Evolutionary conservation across 2,329 filamentous ascomycete species (phyloP).

Genomic region (Trichoderma endophyticum): DNA sequence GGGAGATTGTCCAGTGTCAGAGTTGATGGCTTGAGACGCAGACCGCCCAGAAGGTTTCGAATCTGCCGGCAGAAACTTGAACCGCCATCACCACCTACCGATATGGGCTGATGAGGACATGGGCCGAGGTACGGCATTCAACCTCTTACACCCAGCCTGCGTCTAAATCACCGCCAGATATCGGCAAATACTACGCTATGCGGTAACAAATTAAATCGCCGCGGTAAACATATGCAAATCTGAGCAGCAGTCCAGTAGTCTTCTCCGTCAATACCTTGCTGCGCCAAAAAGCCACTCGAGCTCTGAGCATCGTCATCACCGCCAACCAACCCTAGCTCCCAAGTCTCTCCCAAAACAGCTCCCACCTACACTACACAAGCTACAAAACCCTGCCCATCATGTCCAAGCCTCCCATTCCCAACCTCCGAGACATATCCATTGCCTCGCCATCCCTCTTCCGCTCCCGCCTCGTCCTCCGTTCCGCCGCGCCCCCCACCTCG

Average conservation of each 20-base stretch:
- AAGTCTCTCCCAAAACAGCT: not conserved
- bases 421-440: constrained; percentile 61
- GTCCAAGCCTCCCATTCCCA: constrained; percentile 43
- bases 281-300: not conserved
- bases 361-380: not conserved
- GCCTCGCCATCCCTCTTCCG: constrained; percentile 55
- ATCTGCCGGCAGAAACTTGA: not conserved
- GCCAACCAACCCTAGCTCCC: not conserved
- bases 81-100: not conserved
- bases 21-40: not conserved
- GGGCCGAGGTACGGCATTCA: not conserved
- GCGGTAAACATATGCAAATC: no score
- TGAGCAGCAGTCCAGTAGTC: no score
- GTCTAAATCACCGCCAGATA: not conserved
- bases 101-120: not conserved
- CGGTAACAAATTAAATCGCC: no score
- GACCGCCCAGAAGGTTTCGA: not conserved
- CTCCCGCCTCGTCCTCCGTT: constrained; percentile 61
- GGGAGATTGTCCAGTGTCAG: not conserved
- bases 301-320: not conserved
- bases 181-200: not conserved
- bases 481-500: constrained; percentile 61
- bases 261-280: no score
- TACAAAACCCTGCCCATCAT: not conserved
- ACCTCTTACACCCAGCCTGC: not conserved